These are phyloP conservation scores for Poterioochromonas sp. DNA, from an alignment of 352 stramenopile species.

Conservation along the genomic window DNA sequence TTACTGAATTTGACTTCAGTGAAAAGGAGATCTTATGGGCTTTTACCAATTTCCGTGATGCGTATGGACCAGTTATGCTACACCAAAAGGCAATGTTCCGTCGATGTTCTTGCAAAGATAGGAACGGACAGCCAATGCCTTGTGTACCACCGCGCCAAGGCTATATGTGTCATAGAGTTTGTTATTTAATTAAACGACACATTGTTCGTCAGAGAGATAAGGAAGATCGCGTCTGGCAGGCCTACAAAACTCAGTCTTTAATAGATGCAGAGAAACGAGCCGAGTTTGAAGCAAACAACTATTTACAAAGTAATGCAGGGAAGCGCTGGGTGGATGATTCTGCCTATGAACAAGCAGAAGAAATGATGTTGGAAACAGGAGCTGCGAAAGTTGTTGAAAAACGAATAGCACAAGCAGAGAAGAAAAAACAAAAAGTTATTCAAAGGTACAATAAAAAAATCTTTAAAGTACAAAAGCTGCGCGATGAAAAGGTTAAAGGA, in stretches of 20 bases:
- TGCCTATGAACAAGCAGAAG: constrained; percentile 27
- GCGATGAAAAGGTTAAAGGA: background rate
- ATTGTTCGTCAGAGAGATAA: constrained; percentile 12
- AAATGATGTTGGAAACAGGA: background rate
- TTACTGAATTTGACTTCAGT: constrained; percentile 4
- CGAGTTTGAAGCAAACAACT: constrained; percentile 1
- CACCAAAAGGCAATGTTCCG: background rate
- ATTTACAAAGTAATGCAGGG: background rate
- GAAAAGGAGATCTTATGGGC: constrained; percentile 30
- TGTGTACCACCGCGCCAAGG: constrained; percentile 19
- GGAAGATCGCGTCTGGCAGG: background rate
- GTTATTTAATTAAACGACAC: background rate
- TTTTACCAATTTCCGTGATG: constrained; percentile 11
- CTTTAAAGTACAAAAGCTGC: background rate
- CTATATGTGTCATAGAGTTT: constrained; percentile 12
- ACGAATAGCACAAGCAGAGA: background rate
- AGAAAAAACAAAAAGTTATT: constrained; percentile 11
- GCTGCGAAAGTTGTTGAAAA: background rate
- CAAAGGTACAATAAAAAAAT: background rate
- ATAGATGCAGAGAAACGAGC: constrained; percentile 21
- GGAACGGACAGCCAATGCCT: too few species aligned
- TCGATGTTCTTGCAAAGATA: constrained; percentile 22
- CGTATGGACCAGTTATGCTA: background rate
- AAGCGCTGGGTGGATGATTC: background rate
- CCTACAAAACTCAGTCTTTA: background rate